phyloP scores from a whole-genome alignment of 352 stramenopile genomes.

The Phytopythium montanum region DNA sequence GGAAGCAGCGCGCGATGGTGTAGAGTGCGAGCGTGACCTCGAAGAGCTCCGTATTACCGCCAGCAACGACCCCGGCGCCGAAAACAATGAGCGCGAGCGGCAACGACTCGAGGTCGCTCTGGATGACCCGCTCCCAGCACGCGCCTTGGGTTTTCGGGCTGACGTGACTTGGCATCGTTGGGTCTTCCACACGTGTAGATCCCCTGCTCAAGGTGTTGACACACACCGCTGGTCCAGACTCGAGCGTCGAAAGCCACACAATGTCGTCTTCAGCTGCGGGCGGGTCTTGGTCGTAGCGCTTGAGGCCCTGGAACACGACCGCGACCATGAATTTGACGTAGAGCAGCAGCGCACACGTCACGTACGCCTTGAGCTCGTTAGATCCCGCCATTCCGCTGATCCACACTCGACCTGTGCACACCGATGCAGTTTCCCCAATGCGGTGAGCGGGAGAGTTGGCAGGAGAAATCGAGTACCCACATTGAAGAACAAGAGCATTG shows the following conservation, averaged over 20 bases:
- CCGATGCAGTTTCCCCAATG: background rate
- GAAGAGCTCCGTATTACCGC: slow-evolving; percentile 28
- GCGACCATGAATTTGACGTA: slow-evolving; percentile 8
- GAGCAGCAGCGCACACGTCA: slow-evolving; percentile 5
- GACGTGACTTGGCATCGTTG: no score
- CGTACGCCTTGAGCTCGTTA: slow-evolving; percentile 7
- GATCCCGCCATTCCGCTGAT: background rate
- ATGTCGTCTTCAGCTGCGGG: background rate
- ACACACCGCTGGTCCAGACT: background rate
- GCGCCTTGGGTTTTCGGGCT: slow-evolving; percentile 25
- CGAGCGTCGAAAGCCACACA: background rate
- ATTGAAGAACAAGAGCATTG: background rate
- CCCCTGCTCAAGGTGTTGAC: background rate
- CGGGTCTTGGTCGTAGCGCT: slow-evolving; percentile 1
- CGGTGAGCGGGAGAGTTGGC: background rate
- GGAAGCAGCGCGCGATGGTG: slow-evolving; percentile 30
- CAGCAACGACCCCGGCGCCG: slow-evolving; percentile 29
- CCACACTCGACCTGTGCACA: background rate
- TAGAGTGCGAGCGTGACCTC: slow-evolving; percentile 32
- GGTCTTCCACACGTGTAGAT: background rate
- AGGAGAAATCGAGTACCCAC: background rate
- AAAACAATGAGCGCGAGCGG: slow-evolving; percentile 45
- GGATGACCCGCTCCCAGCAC: slow-evolving; percentile 51
- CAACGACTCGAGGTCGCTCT: slow-evolving; percentile 63
- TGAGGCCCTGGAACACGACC: slow-evolving; percentile 2